phyloP scores from a whole-genome alignment of 2,329 filamentous ascomycete genomes.

The Microdochium nivale region DNA sequence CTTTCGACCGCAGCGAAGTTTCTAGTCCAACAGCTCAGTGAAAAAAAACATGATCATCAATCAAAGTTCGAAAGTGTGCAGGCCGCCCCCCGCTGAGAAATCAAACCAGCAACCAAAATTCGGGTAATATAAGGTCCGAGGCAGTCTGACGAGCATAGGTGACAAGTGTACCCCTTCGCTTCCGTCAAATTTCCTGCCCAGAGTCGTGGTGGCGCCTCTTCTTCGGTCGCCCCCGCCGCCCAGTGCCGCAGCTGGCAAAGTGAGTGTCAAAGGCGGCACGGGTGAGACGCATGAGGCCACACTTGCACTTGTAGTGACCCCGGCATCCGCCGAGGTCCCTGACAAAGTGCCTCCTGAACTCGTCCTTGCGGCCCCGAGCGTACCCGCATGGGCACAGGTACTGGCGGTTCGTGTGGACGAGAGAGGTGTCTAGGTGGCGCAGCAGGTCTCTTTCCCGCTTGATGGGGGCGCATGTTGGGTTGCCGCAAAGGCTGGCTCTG shows the following conservation, averaged over 20 bases:
- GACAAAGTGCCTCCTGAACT: neutral
- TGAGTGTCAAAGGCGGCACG: neutral
- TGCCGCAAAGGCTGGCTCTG: neutral
- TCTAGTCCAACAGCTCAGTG: neutral
- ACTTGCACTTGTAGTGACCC: neutral
- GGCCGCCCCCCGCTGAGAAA: neutral
- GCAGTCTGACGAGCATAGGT: too few species aligned
- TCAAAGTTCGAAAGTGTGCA: neutral
- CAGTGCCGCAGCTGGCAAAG: neutral
- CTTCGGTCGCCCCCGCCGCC: neutral
- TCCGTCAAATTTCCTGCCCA: neutral
- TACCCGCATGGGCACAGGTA: neutral
- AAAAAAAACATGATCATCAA: neutral
- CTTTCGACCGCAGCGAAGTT: neutral
- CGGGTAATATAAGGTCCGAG: neutral
- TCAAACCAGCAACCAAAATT: neutral
- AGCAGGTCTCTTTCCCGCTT: neutral
- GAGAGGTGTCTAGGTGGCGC: neutral
- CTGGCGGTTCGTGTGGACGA: neutral
- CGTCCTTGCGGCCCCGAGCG: neutral
- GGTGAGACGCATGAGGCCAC: neutral
- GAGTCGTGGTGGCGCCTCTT: neutral
- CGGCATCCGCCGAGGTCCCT: neutral
- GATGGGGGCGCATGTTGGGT: neutral
- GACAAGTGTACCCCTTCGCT: neutral